A percentile compares a stretch with the other conserved stretches of the same genome.
Evolutionary conservation across 2,329 filamentous ascomycete species (phyloP).

Genomic region (Claviceps capensis): DNA sequence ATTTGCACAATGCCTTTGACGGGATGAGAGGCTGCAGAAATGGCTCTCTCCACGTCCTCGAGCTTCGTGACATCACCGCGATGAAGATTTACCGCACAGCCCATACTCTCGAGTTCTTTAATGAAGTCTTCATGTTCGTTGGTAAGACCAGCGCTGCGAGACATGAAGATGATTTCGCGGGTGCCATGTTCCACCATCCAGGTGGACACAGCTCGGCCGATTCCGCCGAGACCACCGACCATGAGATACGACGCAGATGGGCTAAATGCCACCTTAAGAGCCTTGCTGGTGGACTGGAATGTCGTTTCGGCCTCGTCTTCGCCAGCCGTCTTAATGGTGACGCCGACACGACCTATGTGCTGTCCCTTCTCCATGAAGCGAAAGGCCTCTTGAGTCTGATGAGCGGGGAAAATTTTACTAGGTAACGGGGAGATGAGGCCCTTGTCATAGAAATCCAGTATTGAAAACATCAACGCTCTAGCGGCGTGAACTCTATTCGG

Average conservation of each 20-base stretch:
- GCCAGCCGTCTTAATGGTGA: neutral
- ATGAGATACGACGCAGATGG: conserved; percentile 9
- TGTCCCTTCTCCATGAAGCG: neutral
- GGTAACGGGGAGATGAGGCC: neutral
- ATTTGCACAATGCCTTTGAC: conserved; percentile 22
- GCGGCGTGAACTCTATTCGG: neutral
- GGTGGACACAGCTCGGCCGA: conserved; percentile 8
- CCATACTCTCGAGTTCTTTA: conserved; percentile 10
- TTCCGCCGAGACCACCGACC: conserved; percentile 11
- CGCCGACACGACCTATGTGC: neutral
- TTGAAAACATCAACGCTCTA: neutral
- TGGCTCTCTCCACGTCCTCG: conserved; percentile 4
- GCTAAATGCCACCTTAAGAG: conserved; percentile 1
- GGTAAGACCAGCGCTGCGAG: conserved; percentile 4
- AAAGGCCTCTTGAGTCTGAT: neutral
- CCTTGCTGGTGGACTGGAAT: neutral
- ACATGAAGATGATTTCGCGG: conserved; percentile 13
- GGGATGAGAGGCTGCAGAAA: conserved; percentile 6
- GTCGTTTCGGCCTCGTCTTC: neutral
- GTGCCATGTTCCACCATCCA: conserved; percentile 14
- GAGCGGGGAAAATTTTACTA: neutral
- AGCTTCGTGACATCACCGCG: conserved; percentile 5
- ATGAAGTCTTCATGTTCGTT: conserved; percentile 4
- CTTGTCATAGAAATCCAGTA: neutral
- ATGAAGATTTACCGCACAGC: conserved; percentile 10